Evolutionary conservation across 2,329 filamentous ascomycete species (phyloP).

Genomic region (Colletotrichum scovillei): DNA sequence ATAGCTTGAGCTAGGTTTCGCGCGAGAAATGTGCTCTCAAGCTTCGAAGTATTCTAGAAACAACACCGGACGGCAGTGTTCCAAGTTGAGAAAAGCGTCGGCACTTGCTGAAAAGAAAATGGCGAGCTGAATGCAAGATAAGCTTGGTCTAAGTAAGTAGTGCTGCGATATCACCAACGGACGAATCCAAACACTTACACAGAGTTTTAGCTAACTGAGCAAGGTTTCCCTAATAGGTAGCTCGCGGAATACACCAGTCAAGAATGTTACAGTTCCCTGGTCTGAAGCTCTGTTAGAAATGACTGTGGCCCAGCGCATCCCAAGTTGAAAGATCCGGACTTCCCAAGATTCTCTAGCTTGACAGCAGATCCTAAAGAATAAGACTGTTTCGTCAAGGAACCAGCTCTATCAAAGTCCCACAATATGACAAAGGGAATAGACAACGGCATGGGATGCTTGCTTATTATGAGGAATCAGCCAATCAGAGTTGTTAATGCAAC

Average conservation of each 20-base stretch:
- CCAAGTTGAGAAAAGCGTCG: background rate
- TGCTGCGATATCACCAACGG: background rate
- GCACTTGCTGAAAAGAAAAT: background rate
- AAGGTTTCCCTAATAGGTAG: background rate
- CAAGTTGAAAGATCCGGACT: background rate
- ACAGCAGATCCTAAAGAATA: background rate
- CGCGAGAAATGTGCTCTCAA: background rate
- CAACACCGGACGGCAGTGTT: background rate
- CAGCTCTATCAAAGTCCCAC: background rate
- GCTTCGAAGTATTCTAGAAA: background rate
- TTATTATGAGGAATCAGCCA: background rate
- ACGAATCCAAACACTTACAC: background rate
- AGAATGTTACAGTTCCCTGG: background rate
- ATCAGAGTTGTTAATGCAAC: background rate
- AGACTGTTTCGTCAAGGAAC: background rate
- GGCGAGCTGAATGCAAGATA: background rate
- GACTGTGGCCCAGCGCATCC: background rate
- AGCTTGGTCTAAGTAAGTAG: conserved; percentile 11
- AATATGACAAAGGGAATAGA: background rate
- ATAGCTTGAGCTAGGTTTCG: background rate
- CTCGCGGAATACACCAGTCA: background rate
- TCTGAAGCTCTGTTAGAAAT: background rate
- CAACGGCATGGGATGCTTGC: background rate
- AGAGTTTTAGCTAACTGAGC: background rate
- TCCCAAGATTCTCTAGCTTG: background rate